These are phyloP conservation scores for Jasminum sambac DNA, from an alignment of 257 asterid species.

Conservation along the genomic window DNA sequence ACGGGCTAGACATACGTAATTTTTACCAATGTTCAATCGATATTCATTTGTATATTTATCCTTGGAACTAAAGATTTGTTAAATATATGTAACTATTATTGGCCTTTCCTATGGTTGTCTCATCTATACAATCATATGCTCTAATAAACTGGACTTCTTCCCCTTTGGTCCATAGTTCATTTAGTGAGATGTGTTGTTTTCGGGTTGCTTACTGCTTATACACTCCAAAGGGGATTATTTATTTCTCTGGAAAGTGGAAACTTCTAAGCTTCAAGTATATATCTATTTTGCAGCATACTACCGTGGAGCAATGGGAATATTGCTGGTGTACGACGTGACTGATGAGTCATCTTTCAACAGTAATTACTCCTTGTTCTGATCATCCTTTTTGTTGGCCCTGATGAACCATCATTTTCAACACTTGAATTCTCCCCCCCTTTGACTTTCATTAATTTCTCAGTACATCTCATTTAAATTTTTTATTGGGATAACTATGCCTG, in stretches of 20 bases:
- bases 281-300: constrained; percentile 56
- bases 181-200: constrained; percentile 13
- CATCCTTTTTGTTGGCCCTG: background rate
- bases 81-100: background rate
- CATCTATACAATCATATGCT: background rate
- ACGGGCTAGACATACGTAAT: background rate
- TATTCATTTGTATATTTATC: background rate
- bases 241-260: constrained; percentile 4
- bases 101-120: background rate
- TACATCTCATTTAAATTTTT: constrained; percentile 7
- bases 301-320: constrained; percentile 77
- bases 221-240: background rate
- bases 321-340: constrained; percentile 71
- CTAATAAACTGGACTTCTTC: background rate
- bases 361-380: constrained; percentile 29
- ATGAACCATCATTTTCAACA: constrained; percentile 3
- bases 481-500: background rate
- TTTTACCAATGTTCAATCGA: background rate
- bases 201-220: constrained; percentile 11
- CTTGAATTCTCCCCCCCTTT: constrained; percentile 8
- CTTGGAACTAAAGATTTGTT: constrained; percentile 7
- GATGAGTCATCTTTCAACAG: constrained; percentile 75
- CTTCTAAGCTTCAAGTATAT: constrained; percentile 3
- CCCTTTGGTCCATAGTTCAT: background rate
- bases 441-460: background rate